phyloP scores from a whole-genome alignment of 1,284 basidiomycete species.

The Porogramme epimiltina region DNA sequence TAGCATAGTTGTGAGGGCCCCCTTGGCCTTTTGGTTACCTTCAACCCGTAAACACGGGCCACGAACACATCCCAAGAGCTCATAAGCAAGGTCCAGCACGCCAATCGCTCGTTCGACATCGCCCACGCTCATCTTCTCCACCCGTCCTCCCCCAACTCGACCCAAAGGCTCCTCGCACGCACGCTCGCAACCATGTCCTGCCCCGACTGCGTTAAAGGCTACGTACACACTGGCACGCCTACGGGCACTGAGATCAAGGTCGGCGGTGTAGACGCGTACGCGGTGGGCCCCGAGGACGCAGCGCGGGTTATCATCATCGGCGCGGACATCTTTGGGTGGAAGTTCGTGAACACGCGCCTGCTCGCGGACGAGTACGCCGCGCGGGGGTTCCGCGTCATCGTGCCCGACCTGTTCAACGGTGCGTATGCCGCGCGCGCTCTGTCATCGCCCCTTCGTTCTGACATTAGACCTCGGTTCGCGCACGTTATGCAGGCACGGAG shows the following conservation, averaged over 20 bases:
- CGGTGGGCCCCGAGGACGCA: constrained; percentile 19
- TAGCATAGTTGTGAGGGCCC: too few relatives aligned
- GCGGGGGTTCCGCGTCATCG: constrained; percentile 23
- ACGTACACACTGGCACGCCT: constrained; percentile 19
- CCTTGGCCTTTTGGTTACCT: too few relatives aligned
- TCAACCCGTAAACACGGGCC: too few relatives aligned
- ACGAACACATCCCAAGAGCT: too few relatives aligned
- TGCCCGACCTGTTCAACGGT: constrained; percentile 27
- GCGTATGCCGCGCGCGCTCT: background rate
- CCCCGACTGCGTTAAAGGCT: constrained; percentile 16
- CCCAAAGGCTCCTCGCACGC: too few relatives aligned
- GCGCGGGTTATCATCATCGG: constrained; percentile 25
- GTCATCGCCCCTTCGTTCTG: background rate
- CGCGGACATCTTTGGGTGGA: constrained; percentile 28
- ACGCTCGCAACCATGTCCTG: constrained; percentile 26
- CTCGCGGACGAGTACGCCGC: constrained; percentile 29
- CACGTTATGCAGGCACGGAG: constrained; percentile 13
- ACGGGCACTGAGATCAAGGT: constrained; percentile 24
- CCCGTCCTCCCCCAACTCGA: too few relatives aligned
- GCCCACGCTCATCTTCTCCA: too few relatives aligned
- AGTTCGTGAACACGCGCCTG: constrained; percentile 24
- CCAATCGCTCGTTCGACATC: too few relatives aligned
- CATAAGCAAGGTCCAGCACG: too few relatives aligned
- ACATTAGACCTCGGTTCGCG: background rate
- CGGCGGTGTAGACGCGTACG: constrained; percentile 22